A percentile compares a stretch with the other conserved stretches of the same genome.
Evolutionary conservation across 2,329 filamentous ascomycete genomes (phyloP).

Genomic region (Penicillium sp.): DNA sequence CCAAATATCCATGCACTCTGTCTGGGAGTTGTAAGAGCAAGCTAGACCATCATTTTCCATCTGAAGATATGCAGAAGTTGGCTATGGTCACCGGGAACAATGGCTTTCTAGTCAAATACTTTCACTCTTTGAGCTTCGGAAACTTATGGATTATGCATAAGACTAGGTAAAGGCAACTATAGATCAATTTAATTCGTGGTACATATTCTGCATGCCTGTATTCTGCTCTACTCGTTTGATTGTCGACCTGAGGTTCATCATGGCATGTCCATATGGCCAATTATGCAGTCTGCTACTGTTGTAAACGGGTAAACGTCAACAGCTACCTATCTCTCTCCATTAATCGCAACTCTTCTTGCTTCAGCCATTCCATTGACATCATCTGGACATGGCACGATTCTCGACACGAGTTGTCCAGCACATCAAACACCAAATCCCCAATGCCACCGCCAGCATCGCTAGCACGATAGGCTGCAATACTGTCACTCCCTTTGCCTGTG

Average conservation of each 20-base stretch:
- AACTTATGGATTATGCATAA: slow-evolving; percentile 25
- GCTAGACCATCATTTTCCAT: slow-evolving; percentile 20
- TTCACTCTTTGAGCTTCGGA: slow-evolving; percentile 29
- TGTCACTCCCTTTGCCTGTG: slow-evolving; percentile 49
- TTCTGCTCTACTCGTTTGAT: too few relatives aligned
- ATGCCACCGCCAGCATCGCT: slow-evolving; percentile 38
- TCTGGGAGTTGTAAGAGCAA: too few relatives aligned
- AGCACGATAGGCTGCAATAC: slow-evolving; percentile 54
- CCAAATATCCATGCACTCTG: too few relatives aligned
- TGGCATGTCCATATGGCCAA: too few relatives aligned
- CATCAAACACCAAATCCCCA: slow-evolving; percentile 13
- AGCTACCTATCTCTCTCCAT: too few relatives aligned
- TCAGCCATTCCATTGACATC: too few relatives aligned
- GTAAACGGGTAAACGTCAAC: too few relatives aligned
- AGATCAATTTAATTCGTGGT: slow-evolving; percentile 1
- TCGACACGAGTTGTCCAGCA: slow-evolving; percentile 7
- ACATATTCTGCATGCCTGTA: too few relatives aligned
- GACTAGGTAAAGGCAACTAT: not conserved
- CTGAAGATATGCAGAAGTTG: slow-evolving; percentile 27
- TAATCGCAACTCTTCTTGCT: too few relatives aligned
- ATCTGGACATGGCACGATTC: too few relatives aligned
- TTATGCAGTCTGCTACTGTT: too few relatives aligned
- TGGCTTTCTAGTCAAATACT: slow-evolving; percentile 31
- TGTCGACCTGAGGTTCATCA: too few relatives aligned
- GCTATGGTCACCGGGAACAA: slow-evolving; percentile 28